Evolutionary conservation across 441 rosid species (phyloP), one percentile per base, ranked within the genome.

Genomic region (Iberis amara): DNA sequence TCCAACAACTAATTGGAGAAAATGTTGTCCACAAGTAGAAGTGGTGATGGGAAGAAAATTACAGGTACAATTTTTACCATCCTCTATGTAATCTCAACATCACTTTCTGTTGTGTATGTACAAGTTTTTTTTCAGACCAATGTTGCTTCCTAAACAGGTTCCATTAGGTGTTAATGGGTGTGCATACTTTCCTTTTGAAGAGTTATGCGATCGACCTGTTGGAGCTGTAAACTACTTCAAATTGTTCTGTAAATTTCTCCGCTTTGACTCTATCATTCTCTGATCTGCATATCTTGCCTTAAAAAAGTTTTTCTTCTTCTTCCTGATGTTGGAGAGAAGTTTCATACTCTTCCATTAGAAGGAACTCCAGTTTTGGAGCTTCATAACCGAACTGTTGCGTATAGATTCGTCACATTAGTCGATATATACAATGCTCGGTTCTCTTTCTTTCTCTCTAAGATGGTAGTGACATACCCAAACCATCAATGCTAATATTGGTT

Each of bases 141-240:
- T 47, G 44, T 33, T 59, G 59, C 67, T 47, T 47, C 47, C 7
- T 35, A n/a, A 49, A 44, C 72, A 92, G 97, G 78, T 89, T 57
- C 76, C 94, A 11, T 68, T 82, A 59, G 91, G 85, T 66, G 94
- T 95, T 52, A 77, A 81, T 60, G 98, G 94, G 58, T 89, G 92
- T 67, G 96, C 98, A 39, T 89, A 76, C 76, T 86, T 92, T 76
- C 55, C 76, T 43, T 92, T 92, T 45, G 88, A 89, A 66, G 98
- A 86, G 26, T 79, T 89, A 58, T 92, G 98, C 36, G 96, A 92
- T 56, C 79, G 53, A 51, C 98, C 98, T 61, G 94, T 89, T 31
- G 97, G 98, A 61, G 92, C 98, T 64, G 97, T 97, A 1, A 97
- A 92, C 65, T 92, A 92, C 70, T 84, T 92, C 48, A 97, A 97